phyloP scores from a whole-genome alignment of 805 yeast genomes.

The Metschnikowia picachoensis region DNA sequence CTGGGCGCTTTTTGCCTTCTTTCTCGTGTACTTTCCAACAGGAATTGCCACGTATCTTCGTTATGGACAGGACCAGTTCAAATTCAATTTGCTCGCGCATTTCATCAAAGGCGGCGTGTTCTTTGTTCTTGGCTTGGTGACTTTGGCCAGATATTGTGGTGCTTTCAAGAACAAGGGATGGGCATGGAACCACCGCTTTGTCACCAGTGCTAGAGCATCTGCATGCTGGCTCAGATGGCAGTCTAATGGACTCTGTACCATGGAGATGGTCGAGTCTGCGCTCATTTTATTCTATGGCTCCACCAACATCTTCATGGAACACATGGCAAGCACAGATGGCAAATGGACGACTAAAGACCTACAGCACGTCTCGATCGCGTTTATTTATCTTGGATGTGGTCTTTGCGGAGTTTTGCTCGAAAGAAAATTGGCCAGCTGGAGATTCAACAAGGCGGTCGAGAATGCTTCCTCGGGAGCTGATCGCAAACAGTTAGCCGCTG shows the following conservation, averaged over 20 bases:
- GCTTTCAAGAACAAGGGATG: constrained; percentile 71
- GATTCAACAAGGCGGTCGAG: constrained; percentile 40
- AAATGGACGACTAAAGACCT: constrained; percentile 86
- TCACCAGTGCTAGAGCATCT: constrained; percentile 17
- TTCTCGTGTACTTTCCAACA: constrained; percentile 54
- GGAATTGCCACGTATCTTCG: constrained; percentile 64
- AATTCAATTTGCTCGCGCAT: constrained; percentile 87
- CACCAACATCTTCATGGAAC: constrained; percentile 89
- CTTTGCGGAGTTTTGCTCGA: constrained; percentile 86
- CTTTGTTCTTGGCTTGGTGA: constrained; percentile 65
- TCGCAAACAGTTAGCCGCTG: constrained; percentile 8
- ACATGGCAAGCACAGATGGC: constrained; percentile 63
- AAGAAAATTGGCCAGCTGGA: constrained; percentile 58
- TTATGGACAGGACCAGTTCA: constrained; percentile 61
- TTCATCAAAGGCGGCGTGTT: constrained; percentile 95
- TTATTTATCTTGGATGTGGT: constrained; percentile 89
- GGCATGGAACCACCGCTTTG: constrained; percentile 72
- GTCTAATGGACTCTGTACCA: constrained; percentile 53
- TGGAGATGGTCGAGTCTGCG: constrained; percentile 81
- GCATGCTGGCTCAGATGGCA: constrained; percentile 36
- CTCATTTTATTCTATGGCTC: constrained; percentile 84
- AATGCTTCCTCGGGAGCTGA: constrained; percentile 10
- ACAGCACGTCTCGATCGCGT: constrained; percentile 88
- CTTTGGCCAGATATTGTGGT: constrained; percentile 88
- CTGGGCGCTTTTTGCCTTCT: constrained; percentile 60